Percentiles rank a stretch among this genome's conserved stretches.
Evolutionary conservation across 2,329 filamentous ascomycete species (phyloP).

Genomic region (Lecanicillium sp.): DNA sequence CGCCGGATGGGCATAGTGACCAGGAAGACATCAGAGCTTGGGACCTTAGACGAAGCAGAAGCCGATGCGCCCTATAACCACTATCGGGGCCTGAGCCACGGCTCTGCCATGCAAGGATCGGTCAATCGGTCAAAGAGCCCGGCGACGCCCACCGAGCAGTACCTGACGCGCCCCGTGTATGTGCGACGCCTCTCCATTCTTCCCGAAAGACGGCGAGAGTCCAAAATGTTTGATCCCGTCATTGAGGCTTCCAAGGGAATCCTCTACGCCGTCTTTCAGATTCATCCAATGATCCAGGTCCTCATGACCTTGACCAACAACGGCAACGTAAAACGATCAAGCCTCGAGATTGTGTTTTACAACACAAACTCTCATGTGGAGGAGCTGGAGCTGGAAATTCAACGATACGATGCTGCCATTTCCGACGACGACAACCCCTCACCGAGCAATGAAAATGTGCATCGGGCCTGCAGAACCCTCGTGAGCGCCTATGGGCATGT

Average conservation of each 20-base stretch:
- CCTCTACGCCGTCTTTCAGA: conserved; percentile 59
- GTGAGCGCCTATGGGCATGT: conserved; percentile 60
- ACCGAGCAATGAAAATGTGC: conserved; percentile 55
- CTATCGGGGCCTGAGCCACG: conserved; percentile 58
- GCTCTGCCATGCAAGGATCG: conserved; percentile 57
- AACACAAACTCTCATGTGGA: conserved; percentile 61
- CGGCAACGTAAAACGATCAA: conserved; percentile 52
- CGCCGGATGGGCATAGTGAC: conserved; percentile 59
- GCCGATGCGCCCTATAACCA: conserved; percentile 59
- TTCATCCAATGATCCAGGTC: conserved; percentile 61
- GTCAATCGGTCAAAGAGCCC: conserved; percentile 41
- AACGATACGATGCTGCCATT: conserved; percentile 47
- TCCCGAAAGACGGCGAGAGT: conserved; percentile 56
- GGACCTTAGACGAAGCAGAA: conserved; percentile 55
- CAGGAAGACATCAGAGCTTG: conserved; percentile 51
- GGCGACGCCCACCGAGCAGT: conserved; percentile 51
- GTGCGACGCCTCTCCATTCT: conserved; percentile 56
- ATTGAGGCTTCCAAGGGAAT: conserved; percentile 60
- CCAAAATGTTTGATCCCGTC: conserved; percentile 51
- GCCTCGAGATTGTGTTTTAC: conserved; percentile 60
- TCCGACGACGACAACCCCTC: conserved; percentile 39
- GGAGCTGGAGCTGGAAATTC: conserved; percentile 57
- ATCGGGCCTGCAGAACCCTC: conserved; percentile 54
- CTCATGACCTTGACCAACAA: conserved; percentile 55
- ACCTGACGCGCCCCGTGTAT: conserved; percentile 52